A percentile compares a stretch with the other conserved stretches of the same genome.
Evolutionary conservation across 345 rosid species (phyloP).

Genomic region (Limnanthes douglasii): DNA sequence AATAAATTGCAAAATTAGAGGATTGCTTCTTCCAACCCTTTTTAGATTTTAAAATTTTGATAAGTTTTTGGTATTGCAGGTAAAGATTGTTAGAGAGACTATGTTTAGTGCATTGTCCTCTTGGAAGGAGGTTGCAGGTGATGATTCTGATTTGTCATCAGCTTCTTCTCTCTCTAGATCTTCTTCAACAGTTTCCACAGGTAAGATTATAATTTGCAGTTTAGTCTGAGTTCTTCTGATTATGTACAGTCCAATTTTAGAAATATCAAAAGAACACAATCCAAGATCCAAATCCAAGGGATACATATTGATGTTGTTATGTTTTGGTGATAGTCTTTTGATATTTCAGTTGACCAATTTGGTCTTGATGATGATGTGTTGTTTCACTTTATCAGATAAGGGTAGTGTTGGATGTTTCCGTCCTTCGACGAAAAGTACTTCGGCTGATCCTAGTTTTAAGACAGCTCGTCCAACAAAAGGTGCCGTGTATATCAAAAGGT

Average conservation of each 20-base stretch:
- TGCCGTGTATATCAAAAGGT: constrained; percentile 34
- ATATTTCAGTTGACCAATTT: too few relatives aligned
- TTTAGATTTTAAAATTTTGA: neutral
- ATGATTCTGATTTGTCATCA: constrained; percentile 24
- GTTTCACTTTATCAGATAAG: too few relatives aligned
- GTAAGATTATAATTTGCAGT: constrained; percentile 13
- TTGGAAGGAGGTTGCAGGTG: constrained; percentile 58
- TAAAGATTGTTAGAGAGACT: constrained; percentile 77
- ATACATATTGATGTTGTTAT: too few relatives aligned
- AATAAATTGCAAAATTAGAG: neutral
- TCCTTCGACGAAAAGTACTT: constrained; percentile 27
- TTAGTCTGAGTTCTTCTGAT: constrained; percentile 1
- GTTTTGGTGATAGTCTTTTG: too few relatives aligned
- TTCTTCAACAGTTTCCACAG: constrained; percentile 24
- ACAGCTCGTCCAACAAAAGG: constrained; percentile 35
- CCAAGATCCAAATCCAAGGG: too few relatives aligned
- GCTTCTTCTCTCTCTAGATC: constrained; percentile 24
- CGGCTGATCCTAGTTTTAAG: constrained; percentile 22
- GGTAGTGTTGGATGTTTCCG: constrained; percentile 25
- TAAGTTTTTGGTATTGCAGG: constrained; percentile 21
- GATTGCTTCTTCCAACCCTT: too few relatives aligned
- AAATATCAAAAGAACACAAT: too few relatives aligned
- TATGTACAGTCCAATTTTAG: too few relatives aligned
- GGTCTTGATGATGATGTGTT: too few relatives aligned
- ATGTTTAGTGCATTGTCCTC: constrained; percentile 60